Percentiles rank a stretch among this genome's conserved stretches.
phyloP scores from a whole-genome alignment of 2,329 filamentous ascomycete genomes.

The Verticillium klebahnii region DNA sequence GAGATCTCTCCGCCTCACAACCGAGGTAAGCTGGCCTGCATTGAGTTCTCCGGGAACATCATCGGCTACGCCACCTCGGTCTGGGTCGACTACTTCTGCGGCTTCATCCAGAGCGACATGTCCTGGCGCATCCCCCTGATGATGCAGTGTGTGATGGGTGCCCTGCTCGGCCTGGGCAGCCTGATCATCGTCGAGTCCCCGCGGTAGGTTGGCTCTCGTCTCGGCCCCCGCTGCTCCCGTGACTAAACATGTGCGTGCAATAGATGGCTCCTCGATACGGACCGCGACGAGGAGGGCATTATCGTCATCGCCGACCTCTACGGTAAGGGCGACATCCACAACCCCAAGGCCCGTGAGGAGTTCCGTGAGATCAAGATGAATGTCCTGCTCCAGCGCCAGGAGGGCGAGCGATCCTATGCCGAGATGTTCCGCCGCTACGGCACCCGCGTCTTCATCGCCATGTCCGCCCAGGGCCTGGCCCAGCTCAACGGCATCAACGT shows the following conservation, averaged over 20 bases:
- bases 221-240: conserved; percentile 1
- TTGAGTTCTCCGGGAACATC: conserved; percentile 97
- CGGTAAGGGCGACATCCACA: conserved; percentile 91
- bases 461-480: conserved; percentile 94
- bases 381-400: conserved; percentile 86
- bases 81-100: conserved; percentile 98
- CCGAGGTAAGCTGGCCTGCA: conserved; percentile 90
- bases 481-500: conserved; percentile 99
- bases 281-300: conserved; percentile 97
- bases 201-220: conserved; percentile 50
- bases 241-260: conserved; percentile 18
- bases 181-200: conserved; percentile 95
- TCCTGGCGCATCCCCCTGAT: conserved; percentile 88
- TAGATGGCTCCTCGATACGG: conserved; percentile 95
- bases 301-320: conserved; percentile 97
- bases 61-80: conserved; percentile 93
- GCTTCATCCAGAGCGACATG: conserved; percentile 76
- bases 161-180: conserved; percentile 77
- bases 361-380: conserved; percentile 99
- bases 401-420: conserved; percentile 83
- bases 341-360: conserved; percentile 86
- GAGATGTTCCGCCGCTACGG: conserved; percentile 96
- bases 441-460: conserved; percentile 93
- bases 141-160: conserved; percentile 94
- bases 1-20: conserved; percentile 97